Evolutionary conservation across 2,329 filamentous ascomycete species (phyloP), one percentile per base, ranked within the genome.

Genomic region (Chaetomium strumarium): DNA sequence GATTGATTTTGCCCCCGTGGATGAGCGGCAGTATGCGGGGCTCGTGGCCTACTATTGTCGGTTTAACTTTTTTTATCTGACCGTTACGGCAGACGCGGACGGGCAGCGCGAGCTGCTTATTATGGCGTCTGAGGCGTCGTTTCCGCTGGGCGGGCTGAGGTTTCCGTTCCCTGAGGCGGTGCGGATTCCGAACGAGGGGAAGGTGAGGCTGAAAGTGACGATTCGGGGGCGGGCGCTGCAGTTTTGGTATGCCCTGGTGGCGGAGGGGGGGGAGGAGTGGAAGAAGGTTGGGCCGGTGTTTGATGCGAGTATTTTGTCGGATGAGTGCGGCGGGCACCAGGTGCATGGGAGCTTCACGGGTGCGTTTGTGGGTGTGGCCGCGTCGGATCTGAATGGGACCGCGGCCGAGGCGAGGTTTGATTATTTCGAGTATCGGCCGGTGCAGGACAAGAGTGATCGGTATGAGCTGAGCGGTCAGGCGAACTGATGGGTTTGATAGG

Each of bases 41-140:
- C 67, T 85, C 8, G 78, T 77, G 12, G 78, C 79, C 0, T 84
- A 84, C 65, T 84, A 84, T 67, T 79, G 76, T 61, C 78, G 80
- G 3, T 84, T 72, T 68, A 84, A 84, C 66, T 84, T 83, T 66
- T 84, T 82, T 69, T 84, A 84, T 58, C 70, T 84, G 6, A 74
- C 78, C 0, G 76, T 84, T 2, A 79, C 79, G 2, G 80, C 79
- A 0, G 67, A 79, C 59, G 68, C 74, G 0, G 74, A 81, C 49
- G 79, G 80, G 1, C 68, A 76, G 55, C 73, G 81, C 10, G 80
- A 84, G 63, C 68, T 84, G 8, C 72, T 81, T 14, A 74, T 84
- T 51, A 64, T 81, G 62, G 72, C 70, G 17, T 83, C 79, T 0
- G 78, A 84, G 59, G 75, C 68, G 0, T 81, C 79, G 0, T 83